Evolutionary conservation across 73 alveolate species (phyloP).

Genomic region (Paramecium pentaurelia): DNA sequence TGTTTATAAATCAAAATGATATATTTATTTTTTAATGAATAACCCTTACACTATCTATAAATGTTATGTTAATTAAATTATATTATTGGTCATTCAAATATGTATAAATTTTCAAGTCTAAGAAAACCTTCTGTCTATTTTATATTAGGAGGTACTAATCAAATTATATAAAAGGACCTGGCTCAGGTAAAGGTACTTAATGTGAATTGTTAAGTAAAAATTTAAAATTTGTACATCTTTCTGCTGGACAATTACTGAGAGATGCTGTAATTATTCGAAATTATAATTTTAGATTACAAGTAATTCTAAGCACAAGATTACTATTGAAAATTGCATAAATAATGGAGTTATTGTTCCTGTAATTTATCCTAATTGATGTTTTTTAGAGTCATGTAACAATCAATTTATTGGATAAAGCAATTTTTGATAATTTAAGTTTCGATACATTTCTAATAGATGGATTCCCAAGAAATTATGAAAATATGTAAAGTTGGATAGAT

Average conservation of each 20-base stretch:
- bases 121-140: background rate
- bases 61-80: background rate
- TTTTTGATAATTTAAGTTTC: background rate
- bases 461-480: background rate
- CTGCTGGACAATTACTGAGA: background rate
- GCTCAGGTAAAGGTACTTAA: background rate
- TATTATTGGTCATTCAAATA: background rate
- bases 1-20: background rate
- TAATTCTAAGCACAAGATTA: background rate
- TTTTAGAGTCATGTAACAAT: background rate
- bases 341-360: background rate
- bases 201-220: background rate
- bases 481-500: background rate
- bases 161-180: background rate
- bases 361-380: background rate
- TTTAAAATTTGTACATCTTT: background rate
- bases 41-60: background rate
- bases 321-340: background rate
- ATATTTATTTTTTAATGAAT: background rate
- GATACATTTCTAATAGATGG: background rate
- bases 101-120: background rate
- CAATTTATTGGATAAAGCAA: background rate
- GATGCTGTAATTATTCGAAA: background rate
- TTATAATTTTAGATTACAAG: background rate
- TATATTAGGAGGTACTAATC: background rate